Evolutionary conservation across 2,329 filamentous ascomycete species (phyloP).

Genomic region (Nigrospora osmanthi): DNA sequence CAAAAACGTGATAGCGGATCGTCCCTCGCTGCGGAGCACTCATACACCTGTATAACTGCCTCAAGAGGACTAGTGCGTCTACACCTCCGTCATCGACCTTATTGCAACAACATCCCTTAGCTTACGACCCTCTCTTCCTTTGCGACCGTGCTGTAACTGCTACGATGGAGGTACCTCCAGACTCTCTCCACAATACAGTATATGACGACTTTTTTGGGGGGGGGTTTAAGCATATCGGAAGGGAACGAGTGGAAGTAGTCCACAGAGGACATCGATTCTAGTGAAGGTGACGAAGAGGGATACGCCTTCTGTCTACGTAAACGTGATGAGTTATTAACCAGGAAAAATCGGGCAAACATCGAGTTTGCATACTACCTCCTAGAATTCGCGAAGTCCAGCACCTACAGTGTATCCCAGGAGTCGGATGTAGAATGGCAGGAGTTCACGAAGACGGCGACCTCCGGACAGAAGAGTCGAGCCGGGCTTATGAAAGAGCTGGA

Average conservation of each 20-base stretch:
- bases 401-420: background rate
- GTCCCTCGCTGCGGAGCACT: too few species aligned
- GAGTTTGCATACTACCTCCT: background rate
- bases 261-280: background rate
- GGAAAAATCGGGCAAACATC: background rate
- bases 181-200: background rate
- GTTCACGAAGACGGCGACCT: background rate
- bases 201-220: background rate
- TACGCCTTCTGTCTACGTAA: background rate
- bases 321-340: background rate
- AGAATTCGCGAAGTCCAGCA: background rate
- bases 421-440: background rate
- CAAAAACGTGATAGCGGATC: too few species aligned
- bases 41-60: background rate
- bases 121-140: background rate
- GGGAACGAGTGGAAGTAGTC: background rate
- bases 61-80: background rate
- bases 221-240: background rate
- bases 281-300: background rate
- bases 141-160: background rate
- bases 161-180: background rate
- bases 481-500: background rate
- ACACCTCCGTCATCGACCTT: background rate
- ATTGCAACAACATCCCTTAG: background rate
- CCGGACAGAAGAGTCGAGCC: background rate